Conservation (phyloP, 129 eudicot species). For the Heracleum sosnowskyi region DNA sequence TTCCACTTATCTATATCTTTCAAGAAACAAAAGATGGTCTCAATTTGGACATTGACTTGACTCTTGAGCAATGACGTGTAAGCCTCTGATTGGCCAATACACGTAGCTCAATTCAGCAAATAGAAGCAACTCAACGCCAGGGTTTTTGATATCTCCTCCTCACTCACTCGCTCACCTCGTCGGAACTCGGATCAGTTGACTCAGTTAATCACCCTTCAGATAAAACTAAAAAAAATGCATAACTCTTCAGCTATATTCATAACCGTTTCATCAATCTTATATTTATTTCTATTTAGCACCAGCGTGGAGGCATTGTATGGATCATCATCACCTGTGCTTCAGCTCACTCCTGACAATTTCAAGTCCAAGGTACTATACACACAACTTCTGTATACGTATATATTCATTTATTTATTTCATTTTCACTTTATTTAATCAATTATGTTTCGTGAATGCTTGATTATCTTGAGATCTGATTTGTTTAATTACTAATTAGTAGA, state of each 20-base stretch:
- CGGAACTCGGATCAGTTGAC: not conserved
- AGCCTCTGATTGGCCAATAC: not conserved
- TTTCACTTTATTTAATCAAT: not conserved
- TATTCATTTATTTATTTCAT: too few species aligned
- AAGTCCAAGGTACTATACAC: conserved; percentile 8
- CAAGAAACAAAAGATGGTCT: not conserved
- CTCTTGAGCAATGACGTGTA: not conserved
- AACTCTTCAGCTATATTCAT: not conserved
- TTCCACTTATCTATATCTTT: too few species aligned
- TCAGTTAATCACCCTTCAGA: not conserved
- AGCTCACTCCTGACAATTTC: conserved; percentile 6
- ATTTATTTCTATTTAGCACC: too few species aligned
- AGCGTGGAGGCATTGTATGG: conserved; percentile 6
- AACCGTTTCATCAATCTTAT: not conserved
- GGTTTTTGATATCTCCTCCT: not conserved
- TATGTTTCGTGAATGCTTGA: not conserved
- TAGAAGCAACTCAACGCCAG: not conserved
- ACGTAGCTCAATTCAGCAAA: not conserved
- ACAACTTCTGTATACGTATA: not conserved
- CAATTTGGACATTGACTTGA: not conserved
- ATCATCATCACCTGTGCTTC: conserved; percentile 12
- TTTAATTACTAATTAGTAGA: not conserved
- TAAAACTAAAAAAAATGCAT: not conserved
- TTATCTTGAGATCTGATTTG: not conserved
- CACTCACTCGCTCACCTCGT: not conserved